Conservation (phyloP, 192 early-diverging fungal genomes). For the Backusella australiensis region DNA sequence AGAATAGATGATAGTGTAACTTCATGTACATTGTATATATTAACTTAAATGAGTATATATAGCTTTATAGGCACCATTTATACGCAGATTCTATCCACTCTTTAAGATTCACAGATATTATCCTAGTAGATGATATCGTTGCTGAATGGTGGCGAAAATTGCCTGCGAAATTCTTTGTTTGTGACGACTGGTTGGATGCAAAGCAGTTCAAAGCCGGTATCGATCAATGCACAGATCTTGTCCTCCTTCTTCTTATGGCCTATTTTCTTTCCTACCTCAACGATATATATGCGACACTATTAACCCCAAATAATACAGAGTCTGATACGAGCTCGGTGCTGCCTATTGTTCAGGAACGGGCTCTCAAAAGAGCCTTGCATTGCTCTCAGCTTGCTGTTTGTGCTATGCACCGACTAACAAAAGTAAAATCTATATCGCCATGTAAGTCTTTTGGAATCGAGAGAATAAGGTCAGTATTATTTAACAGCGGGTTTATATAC, state of each 20-base stretch:
- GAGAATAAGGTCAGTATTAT: neutral
- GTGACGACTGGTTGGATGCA: neutral
- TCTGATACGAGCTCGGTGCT: neutral
- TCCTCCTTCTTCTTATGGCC: neutral
- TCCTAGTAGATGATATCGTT: neutral
- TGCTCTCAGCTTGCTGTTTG: neutral
- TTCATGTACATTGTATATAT: neutral
- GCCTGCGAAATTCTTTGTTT: neutral
- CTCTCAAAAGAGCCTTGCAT: neutral
- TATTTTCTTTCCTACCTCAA: neutral
- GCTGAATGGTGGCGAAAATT: neutral
- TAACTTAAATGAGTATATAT: neutral
- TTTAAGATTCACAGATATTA: neutral
- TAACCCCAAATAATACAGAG: neutral
- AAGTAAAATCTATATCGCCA: neutral
- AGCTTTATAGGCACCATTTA: neutral
- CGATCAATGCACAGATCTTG: neutral
- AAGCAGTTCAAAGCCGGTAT: neutral
- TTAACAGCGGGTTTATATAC: too few species aligned
- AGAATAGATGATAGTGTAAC: neutral
- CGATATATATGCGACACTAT: neutral
- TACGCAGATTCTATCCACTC: neutral
- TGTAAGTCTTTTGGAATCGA: neutral
- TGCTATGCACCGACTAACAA: neutral
- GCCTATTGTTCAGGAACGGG: neutral